Base-by-base conservation (phyloP, 352 stramenopile species). In the Phytophthora quininea region DNA sequence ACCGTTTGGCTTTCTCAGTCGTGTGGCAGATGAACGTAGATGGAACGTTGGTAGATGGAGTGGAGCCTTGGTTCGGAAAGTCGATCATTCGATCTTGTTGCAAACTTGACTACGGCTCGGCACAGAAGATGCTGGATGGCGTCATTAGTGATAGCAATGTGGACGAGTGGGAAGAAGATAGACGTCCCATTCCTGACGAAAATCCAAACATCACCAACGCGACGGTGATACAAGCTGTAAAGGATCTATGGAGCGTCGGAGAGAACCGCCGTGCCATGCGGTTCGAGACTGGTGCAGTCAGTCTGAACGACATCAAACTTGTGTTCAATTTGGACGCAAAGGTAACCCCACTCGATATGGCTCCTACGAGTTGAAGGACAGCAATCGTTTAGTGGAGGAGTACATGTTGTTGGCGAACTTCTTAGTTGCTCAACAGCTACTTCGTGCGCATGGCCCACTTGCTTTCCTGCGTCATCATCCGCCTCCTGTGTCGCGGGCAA, bases 381-480 rank as follows among this genome's bases (percentile, higher is more conserved):
- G 91, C 37, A 99, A 99, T 67, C 79, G 90, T 5, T 72, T 98
- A 9, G 89, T 99, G 7, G 97, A 99, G 77, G 98, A 99, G 76
- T 99, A 98, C 79, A 99, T 99, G 97, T 82, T 99, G 4, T 67
- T 99, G 31, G 98, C 98, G 4, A 99, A 99, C 69, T 99, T 97
- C 64, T 75, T 99, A 11, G 97, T 99, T 15, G 98, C 98, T 15
- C 91, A 99, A 66, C 86, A 97, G 30, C 78, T 99, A 11, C 90
- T 99, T 43, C 90, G 91, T 24, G 82, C 94, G 27, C 84, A 95
- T 29, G 88, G 87, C 0, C 79, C 85, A n/a, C 54, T 92, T 24
- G 95, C 96, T 4, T 90, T 99, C 33, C 71, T 99, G 3, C 88
- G 97, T 35, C 77, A 93, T 62, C 96, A 99, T 55, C 77, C 84